These are phyloP conservation scores for Penicillium decumbens DNA, from an alignment of 2,329 filamentous ascomycete species.

Conservation along the genomic window DNA sequence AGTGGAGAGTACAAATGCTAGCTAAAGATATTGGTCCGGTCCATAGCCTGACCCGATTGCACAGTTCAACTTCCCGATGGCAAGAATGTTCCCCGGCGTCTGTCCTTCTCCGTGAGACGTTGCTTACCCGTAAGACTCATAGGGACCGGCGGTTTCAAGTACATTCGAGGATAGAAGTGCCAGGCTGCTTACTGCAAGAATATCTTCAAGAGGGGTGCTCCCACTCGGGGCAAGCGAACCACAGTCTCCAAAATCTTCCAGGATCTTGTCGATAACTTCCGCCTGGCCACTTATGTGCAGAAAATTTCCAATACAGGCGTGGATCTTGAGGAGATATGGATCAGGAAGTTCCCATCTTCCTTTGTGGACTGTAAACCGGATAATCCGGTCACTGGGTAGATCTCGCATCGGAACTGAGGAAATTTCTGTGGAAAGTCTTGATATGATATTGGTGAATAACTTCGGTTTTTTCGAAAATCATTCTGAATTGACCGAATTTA, in stretches of 20 bases:
- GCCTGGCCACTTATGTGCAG: conserved; percentile 16
- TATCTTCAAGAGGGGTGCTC: conserved; percentile 13
- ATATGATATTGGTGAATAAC: conserved; percentile 14
- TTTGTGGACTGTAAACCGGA: conserved; percentile 16
- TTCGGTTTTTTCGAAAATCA: conserved; percentile 15
- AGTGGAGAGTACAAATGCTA: too few relatives aligned
- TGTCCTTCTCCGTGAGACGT: conserved; percentile 5
- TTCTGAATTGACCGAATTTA: conserved; percentile 15
- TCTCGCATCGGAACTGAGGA: neutral
- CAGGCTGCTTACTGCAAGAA: conserved; percentile 15
- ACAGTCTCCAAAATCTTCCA: conserved; percentile 12
- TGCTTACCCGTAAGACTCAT: conserved; percentile 8
- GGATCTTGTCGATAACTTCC: conserved; percentile 17
- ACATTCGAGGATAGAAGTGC: conserved; percentile 9
- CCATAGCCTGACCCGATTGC: neutral
- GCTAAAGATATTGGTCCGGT: neutral
- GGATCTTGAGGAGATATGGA: conserved; percentile 16
- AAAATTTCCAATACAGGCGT: conserved; percentile 21
- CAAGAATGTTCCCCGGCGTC: neutral
- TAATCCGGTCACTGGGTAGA: conserved; percentile 13
- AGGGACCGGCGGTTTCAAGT: conserved; percentile 4
- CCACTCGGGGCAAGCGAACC: conserved; percentile 12
- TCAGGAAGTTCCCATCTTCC: conserved; percentile 14
- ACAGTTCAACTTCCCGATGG: conserved; percentile 2
- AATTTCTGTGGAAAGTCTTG: conserved; percentile 14